Base-by-base conservation (phyloP, 805 yeast genomes). In the Wickerhamomyces strasburgensis region DNA sequence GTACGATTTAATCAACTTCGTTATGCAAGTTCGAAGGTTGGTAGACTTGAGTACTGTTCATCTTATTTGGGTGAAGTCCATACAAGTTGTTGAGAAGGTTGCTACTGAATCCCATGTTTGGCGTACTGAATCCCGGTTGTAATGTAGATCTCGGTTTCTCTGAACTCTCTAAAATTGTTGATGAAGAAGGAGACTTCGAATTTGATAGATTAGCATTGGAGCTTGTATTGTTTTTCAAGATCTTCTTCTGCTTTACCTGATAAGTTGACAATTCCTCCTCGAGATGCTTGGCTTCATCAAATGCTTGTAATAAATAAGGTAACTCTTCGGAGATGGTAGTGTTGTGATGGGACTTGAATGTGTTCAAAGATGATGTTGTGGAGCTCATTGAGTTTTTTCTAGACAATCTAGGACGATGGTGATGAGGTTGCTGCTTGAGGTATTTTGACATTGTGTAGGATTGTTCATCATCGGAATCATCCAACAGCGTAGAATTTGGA, bases 241-340 rank as follows among this genome's bases (percentile, higher is more conserved):
- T 21, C 17, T 30, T 25, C 25, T 27, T 17, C n/a, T 17, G 37
- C 13, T 19, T 31, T 13, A 10, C 21, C 11, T 46, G 45, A 21
- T 48, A 51, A 2, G 38, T 35, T 1, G 51, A 40, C 11, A 68
- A 45, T 38, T 78, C 85, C 44, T 72, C 72, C 39, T 77, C 82
- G 13, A 76, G 59, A 26, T 67, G 72, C 44, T 68, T 75, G 3
- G 81, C 83, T 42, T 76, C 74, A 52, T 75, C 72, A 51, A 81
- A 82, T 14, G 86, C 88, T 16, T 74, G 65, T 70, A 81, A 64
- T 49, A 82, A 57, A 40, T 70, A 71, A 1, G 90, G 90, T 43
- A 82, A 54, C 51, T 80, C 84, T 34, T 78, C 82, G 2, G 78
- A 52, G 13, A 82, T 61, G 6, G 82, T 72, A 0, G 84, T 70